Evolutionary conservation across 768 basidiomycete species (phyloP).

Genomic region (Trametes sanguinea): DNA sequence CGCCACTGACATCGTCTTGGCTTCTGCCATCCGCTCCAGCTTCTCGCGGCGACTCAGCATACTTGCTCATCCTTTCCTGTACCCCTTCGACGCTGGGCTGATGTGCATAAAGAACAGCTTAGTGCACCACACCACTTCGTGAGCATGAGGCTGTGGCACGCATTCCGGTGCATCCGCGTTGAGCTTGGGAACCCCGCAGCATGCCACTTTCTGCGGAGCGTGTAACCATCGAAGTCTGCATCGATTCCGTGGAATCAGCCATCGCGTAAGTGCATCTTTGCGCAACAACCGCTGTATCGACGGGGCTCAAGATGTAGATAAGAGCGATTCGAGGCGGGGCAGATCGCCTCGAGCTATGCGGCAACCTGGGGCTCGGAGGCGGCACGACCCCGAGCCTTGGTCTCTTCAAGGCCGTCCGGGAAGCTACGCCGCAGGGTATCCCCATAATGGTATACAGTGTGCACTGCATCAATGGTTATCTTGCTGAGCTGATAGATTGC

Average conservation of each 20-base stretch:
- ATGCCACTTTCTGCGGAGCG: slow-evolving; percentile 1
- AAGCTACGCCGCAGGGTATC: slow-evolving; percentile 43
- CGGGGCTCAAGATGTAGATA: slow-evolving; percentile 1
- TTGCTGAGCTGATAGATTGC: neutral
- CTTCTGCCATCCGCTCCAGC: too few relatives aligned
- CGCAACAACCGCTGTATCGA: neutral
- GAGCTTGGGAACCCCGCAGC: neutral
- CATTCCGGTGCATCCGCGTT: too few relatives aligned
- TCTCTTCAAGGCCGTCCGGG: slow-evolving; percentile 59
- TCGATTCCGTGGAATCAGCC: slow-evolving; percentile 77
- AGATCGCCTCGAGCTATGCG: slow-evolving; percentile 76
- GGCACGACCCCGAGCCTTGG: slow-evolving; percentile 85
- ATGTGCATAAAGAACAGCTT: too few relatives aligned
- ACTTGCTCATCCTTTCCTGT: too few relatives aligned
- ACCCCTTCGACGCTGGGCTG: too few relatives aligned
- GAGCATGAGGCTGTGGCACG: too few relatives aligned
- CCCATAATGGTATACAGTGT: slow-evolving; percentile 62
- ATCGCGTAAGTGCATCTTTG: slow-evolving; percentile 48
- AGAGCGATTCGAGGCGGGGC: slow-evolving; percentile 76
- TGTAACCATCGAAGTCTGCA: slow-evolving; percentile 48
- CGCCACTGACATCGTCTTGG: neutral
- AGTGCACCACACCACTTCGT: too few relatives aligned
- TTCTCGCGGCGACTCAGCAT: too few relatives aligned
- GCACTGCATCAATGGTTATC: neutral
- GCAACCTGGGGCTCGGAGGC: slow-evolving; percentile 69